These are phyloP conservation scores for Oryza meyeriana DNA, from an alignment of 176 grass and related monocot species.

Conservation along the genomic window DNA sequence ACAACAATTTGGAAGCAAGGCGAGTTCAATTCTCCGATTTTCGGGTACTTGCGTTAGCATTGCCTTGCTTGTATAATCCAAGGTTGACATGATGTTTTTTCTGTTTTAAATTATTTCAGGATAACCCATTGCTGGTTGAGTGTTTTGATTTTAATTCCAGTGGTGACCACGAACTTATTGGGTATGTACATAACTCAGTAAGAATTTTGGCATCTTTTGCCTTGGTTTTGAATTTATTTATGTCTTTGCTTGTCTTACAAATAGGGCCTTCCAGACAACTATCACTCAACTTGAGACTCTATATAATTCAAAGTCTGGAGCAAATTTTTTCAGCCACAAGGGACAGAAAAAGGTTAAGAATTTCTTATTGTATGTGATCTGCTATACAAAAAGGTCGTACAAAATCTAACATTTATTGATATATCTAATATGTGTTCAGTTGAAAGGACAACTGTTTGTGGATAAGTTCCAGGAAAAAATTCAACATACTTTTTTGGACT, in stretches of 20 bases:
- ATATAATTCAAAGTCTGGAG: conserved; percentile 57
- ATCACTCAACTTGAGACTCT: conserved; percentile 72
- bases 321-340: conserved; percentile 58
- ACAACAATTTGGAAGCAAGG: conserved; percentile 95
- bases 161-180: conserved; percentile 79
- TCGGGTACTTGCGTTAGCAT: conserved; percentile 9
- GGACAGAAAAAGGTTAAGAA: conserved; percentile 57
- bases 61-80: background rate
- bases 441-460: conserved; percentile 88
- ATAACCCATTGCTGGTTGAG: conserved; percentile 91
- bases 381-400: background rate
- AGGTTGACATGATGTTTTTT: conserved; percentile 18
- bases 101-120: conserved; percentile 59
- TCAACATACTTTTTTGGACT: conserved; percentile 97
- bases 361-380: background rate
- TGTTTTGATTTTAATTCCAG: conserved; percentile 91
- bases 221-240: conserved; percentile 25
- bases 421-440: conserved; percentile 42
- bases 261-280: conserved; percentile 69
- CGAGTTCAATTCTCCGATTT: conserved; percentile 28
- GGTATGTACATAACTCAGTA: conserved; percentile 45
- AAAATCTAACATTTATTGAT: conserved; percentile 6
- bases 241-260: conserved; percentile 29
- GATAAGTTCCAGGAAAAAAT: conserved; percentile 71
- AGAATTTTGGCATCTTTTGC: conserved; percentile 28